A percentile compares a stretch with the other conserved stretches of the same genome.
Evolutionary conservation across 768 basidiomycete genomes (phyloP).

Genomic region (Boletus barrowsii): DNA sequence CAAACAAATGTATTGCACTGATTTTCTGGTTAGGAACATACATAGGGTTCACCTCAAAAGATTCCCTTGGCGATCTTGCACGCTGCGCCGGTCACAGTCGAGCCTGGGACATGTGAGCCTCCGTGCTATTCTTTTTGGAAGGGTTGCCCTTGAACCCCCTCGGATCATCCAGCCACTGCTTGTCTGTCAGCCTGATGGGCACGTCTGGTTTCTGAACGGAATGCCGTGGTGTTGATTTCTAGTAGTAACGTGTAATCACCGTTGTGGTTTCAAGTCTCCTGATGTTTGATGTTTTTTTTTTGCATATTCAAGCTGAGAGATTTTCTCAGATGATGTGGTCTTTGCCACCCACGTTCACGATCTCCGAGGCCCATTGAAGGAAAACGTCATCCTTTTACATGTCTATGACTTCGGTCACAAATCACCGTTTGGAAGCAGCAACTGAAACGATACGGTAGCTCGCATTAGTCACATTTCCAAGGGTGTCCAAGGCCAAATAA

Average conservation of each 20-base stretch:
- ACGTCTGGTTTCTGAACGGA: not conserved
- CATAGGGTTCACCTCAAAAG: conserved; percentile 53
- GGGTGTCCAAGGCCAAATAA: not conserved
- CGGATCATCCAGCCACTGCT: conserved; percentile 3
- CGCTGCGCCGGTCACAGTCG: conserved; percentile 45
- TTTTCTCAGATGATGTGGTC: not conserved
- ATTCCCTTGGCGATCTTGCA: conserved; percentile 44
- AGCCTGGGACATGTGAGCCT: conserved; percentile 2
- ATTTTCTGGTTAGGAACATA: conserved; percentile 35
- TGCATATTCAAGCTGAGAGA: not conserved
- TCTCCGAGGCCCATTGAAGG: not conserved
- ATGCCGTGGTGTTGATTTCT: not conserved
- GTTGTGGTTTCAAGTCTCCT: conserved; percentile 17
- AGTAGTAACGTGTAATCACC: conserved; percentile 15
- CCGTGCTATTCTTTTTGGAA: not conserved
- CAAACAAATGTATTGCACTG: not conserved
- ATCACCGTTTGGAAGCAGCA: not conserved
- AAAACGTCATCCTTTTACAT: not conserved
- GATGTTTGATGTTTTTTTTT: not conserved
- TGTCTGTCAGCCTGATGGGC: conserved; percentile 8
- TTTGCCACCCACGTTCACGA: not conserved
- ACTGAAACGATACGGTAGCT: not conserved
- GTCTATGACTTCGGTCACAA: not conserved
- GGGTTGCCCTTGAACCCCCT: not conserved
- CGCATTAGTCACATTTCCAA: not conserved